Percentiles rank a stretch among this genome's conserved stretches.
phyloP scores from a whole-genome alignment of 495 filamentous ascomycete species.

The Thozetella sp. region DNA sequence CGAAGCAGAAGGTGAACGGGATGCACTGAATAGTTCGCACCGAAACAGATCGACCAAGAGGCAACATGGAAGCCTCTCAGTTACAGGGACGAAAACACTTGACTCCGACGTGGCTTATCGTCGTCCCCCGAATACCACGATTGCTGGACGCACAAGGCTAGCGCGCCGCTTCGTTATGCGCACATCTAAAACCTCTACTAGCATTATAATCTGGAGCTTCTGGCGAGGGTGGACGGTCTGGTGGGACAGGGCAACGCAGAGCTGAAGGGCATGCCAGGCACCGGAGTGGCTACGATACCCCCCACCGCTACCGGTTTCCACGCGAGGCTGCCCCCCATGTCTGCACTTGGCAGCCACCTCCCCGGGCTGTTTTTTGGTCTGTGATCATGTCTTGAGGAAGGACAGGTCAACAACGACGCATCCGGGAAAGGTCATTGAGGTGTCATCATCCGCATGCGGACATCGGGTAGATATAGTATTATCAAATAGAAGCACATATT shows the following conservation, averaged over 20 bases:
- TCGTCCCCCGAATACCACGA: background rate
- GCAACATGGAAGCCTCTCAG: background rate
- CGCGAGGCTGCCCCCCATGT: background rate
- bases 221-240: background rate
- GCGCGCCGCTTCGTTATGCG: constrained; percentile 5
- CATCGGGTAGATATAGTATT: background rate
- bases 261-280: background rate
- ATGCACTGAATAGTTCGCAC: constrained; percentile 6
- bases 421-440: background rate
- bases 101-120: background rate
- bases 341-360: no score
- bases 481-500: no score
- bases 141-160: constrained; percentile 5
- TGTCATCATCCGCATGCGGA: background rate
- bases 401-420: no score
- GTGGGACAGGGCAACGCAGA: background rate
- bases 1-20: constrained; percentile 29
- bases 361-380: background rate
- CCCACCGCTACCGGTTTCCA: background rate
- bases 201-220: background rate
- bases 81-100: background rate
- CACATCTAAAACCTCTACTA: background rate
- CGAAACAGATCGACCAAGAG: background rate
- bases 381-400: no score
- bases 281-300: background rate